These are phyloP conservation scores for Boletus insuetus DNA, from an alignment of 768 basidiomycete genomes.

Conservation along the genomic window DNA sequence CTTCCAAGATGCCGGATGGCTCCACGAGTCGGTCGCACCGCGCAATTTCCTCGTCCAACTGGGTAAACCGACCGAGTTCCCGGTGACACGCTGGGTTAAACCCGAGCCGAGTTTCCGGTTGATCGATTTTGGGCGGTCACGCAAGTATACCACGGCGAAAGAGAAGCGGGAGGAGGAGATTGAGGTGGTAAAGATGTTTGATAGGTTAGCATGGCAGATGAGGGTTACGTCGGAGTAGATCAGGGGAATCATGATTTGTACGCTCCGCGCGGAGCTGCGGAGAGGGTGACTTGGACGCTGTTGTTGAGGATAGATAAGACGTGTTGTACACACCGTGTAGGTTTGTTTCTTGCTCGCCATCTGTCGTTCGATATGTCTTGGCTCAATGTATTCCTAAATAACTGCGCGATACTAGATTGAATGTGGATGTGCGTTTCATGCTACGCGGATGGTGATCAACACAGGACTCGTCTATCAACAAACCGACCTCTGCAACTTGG, in stretches of 20 bases:
- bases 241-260: neutral
- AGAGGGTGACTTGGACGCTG: too few species aligned
- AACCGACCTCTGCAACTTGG: too few species aligned
- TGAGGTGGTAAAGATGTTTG: slow-evolving; percentile 6
- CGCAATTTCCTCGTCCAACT: slow-evolving; percentile 46
- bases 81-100: neutral
- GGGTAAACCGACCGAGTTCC: slow-evolving; percentile 38
- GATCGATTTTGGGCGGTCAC: slow-evolving; percentile 50
- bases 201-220: neutral
- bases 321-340: too few species aligned
- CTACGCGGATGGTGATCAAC: too few species aligned
- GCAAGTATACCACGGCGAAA: neutral
- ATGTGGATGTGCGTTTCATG: too few species aligned
- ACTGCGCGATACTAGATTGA: too few species aligned
- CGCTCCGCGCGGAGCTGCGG: too few species aligned
- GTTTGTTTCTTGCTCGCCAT: too few species aligned
- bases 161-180: slow-evolving; percentile 10
- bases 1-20: slow-evolving; percentile 38
- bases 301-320: too few species aligned
- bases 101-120: slow-evolving; percentile 41
- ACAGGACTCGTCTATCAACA: too few species aligned
- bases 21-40: slow-evolving; percentile 40
- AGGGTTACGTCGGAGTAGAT: neutral
- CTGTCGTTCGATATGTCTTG: too few species aligned
- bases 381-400: too few species aligned